Evolutionary conservation across 2,329 filamentous ascomycete genomes (phyloP).

Genomic region (Neocucurbitaria cava): DNA sequence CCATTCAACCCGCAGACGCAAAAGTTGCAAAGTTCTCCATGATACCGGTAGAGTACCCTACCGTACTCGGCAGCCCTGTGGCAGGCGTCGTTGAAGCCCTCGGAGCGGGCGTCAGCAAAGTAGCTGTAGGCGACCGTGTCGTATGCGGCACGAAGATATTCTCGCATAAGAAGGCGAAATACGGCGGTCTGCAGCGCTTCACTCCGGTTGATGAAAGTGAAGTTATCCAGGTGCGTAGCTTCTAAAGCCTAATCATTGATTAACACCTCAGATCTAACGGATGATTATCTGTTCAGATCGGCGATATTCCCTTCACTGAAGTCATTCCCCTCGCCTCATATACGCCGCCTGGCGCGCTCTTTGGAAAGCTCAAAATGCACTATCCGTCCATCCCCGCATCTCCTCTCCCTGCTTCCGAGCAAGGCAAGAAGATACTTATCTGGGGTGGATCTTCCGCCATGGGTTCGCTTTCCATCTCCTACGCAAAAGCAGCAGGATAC

Average conservation of each 20-base stretch:
- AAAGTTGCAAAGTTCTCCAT: slow-evolving; percentile 28
- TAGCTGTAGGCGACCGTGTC: slow-evolving; percentile 45
- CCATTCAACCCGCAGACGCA: slow-evolving; percentile 38
- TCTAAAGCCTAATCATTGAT: background rate
- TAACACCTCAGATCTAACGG: too few species aligned
- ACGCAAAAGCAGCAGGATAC: slow-evolving; percentile 33
- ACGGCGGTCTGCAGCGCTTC: slow-evolving; percentile 27
- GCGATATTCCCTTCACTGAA: slow-evolving; percentile 22
- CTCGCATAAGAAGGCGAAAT: slow-evolving; percentile 24
- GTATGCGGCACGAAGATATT: slow-evolving; percentile 28
- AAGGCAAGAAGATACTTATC: slow-evolving; percentile 48
- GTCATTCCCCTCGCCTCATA: slow-evolving; percentile 33
- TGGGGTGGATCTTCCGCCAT: slow-evolving; percentile 55
- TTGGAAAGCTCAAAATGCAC: slow-evolving; percentile 20
- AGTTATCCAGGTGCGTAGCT: slow-evolving; percentile 15
- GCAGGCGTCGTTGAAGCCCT: slow-evolving; percentile 42
- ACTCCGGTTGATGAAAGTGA: slow-evolving; percentile 24
- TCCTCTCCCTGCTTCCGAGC: slow-evolving; percentile 18
- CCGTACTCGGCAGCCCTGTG: slow-evolving; percentile 37
- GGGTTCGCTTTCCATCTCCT: slow-evolving; percentile 38
- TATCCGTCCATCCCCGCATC: slow-evolving; percentile 21
- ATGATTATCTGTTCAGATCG: background rate
- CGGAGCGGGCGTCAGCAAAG: slow-evolving; percentile 36
- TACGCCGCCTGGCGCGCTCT: slow-evolving; percentile 30
- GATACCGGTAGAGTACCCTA: slow-evolving; percentile 30